Conservation (phyloP, 345 rosid genomes). For the Eucalyptus pauciflora region DNA sequence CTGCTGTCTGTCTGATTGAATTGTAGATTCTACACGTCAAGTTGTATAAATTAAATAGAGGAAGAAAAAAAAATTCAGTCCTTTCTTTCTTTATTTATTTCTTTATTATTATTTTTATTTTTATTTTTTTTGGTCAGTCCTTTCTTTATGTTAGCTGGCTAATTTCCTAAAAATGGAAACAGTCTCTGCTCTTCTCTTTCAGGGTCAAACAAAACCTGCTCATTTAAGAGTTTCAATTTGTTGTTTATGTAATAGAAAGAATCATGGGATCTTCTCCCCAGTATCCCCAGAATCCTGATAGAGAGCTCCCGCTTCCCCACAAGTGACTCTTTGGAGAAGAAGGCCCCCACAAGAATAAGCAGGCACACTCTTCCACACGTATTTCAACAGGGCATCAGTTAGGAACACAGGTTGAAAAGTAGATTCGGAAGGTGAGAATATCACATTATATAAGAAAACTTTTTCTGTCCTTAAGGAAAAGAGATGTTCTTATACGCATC, state of each 20-base stretch:
- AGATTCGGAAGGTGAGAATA: neutral
- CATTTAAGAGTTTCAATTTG: neutral
- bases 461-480: neutral
- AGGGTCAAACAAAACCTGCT: neutral
- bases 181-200: neutral
- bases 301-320: neutral
- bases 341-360: neutral
- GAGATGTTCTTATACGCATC: neutral
- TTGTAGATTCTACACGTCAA: neutral
- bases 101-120: no score
- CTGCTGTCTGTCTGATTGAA: neutral
- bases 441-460: neutral
- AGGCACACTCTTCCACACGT: neutral
- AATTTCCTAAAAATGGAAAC: neutral
- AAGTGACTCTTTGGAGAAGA: neutral
- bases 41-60: neutral
- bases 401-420: neutral
- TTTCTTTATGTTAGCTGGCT: neutral
- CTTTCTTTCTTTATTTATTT: neutral
- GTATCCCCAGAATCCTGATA: neutral
- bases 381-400: neutral
- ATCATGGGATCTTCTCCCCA: neutral
- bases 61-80: neutral
- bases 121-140: no score
- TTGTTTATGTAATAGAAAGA: neutral